Conservation (phyloP, 2,329 filamentous ascomycete genomes). For the Pseudogymnoascus sp. region DNA sequence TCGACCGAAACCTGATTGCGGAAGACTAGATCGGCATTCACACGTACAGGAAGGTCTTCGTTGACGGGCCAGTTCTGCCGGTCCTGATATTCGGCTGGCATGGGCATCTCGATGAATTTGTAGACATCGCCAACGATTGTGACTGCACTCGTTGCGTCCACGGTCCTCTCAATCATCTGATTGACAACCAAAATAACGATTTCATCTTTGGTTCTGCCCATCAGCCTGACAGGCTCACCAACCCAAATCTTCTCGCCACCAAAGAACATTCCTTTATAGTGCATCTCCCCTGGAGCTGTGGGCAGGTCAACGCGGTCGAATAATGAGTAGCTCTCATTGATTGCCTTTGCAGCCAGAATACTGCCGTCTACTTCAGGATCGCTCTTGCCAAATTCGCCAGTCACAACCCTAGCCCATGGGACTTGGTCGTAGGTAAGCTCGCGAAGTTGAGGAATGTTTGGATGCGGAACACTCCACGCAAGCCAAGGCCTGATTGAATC, state of each 20-base stretch:
- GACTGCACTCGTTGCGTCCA: conserved; percentile 21
- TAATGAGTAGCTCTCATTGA: conserved; percentile 46
- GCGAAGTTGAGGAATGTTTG: conserved; percentile 36
- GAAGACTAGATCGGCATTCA: conserved; percentile 29
- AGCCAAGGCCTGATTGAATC: conserved; percentile 45
- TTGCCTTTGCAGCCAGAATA: conserved; percentile 46
- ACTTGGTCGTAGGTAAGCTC: conserved; percentile 37
- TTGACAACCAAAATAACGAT: conserved; percentile 39
- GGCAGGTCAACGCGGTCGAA: conserved; percentile 37
- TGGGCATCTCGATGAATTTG: conserved; percentile 34
- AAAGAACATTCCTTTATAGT: conserved; percentile 46
- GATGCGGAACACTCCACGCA: conserved; percentile 46
- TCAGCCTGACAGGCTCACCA: conserved; percentile 47
- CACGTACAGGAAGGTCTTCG: conserved; percentile 38
- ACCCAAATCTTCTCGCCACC: conserved; percentile 52
- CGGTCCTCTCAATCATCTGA: conserved; percentile 27
- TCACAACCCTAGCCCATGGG: conserved; percentile 39
- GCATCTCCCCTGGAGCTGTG: conserved; percentile 31
- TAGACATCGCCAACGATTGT: conserved; percentile 43
- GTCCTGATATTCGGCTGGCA: conserved; percentile 25
- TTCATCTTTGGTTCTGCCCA: conserved; percentile 31
- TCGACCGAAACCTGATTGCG: conserved; percentile 39
- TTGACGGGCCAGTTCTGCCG: conserved; percentile 30
- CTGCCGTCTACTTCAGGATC: conserved; percentile 46
- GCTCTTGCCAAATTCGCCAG: conserved; percentile 33